Evolutionary conservation across 2,329 filamentous ascomycete species (phyloP).

Genomic region (Dryadomyces quercus-mongolicae): DNA sequence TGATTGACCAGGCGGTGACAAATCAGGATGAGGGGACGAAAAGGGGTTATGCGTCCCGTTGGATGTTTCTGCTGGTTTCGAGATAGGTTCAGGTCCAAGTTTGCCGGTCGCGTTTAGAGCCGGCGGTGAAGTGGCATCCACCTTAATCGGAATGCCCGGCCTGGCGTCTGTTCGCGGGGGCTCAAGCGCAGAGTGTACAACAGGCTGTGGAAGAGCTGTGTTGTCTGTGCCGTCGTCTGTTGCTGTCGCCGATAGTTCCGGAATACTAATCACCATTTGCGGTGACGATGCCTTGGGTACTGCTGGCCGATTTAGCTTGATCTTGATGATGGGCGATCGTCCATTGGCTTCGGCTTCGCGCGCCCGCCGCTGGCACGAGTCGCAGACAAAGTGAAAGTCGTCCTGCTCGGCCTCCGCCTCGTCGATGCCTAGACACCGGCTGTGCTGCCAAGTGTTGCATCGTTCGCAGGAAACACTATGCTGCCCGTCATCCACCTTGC

Average conservation of each 20-base stretch:
- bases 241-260: neutral
- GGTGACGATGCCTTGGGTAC: neutral
- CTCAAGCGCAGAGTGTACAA: slow-evolving; percentile 4
- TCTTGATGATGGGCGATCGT: slow-evolving; percentile 29
- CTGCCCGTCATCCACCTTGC: slow-evolving; percentile 86
- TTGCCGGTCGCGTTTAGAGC: neutral
- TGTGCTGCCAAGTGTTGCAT: slow-evolving; percentile 96
- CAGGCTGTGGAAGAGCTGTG: slow-evolving; percentile 10
- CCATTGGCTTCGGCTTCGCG: slow-evolving; percentile 38
- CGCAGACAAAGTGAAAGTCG: slow-evolving; percentile 81
- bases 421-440: slow-evolving; percentile 73
- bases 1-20: slow-evolving; percentile 28
- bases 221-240: neutral
- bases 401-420: slow-evolving; percentile 69
- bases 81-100: neutral
- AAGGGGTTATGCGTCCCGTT: slow-evolving; percentile 26
- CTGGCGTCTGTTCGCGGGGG: neutral
- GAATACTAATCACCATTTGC: neutral
- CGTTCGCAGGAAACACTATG: slow-evolving; percentile 89
- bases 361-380: slow-evolving; percentile 59
- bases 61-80: slow-evolving; percentile 9
- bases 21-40: slow-evolving; percentile 28
- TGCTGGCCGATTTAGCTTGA: slow-evolving; percentile 32
- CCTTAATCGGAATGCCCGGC: slow-evolving; percentile 5
- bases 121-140: neutral